These are phyloP conservation scores for Lichenothelia convexa DNA, from an alignment of 495 filamentous ascomycete species.

Conservation along the genomic window DNA sequence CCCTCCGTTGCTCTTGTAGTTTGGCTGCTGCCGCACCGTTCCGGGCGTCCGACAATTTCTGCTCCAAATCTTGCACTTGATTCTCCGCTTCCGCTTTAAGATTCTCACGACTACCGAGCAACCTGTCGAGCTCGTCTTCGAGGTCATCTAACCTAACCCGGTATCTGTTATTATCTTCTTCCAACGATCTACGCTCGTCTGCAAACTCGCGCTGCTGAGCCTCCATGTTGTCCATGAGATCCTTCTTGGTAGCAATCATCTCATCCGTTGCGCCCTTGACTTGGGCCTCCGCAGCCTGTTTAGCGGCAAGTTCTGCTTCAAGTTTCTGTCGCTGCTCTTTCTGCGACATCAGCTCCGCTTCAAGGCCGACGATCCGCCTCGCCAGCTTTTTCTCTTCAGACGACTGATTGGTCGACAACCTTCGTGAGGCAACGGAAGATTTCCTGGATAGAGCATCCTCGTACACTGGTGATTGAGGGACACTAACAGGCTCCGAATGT, in stretches of 20 bases:
- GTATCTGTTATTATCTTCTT: conserved; percentile 56
- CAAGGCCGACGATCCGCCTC: conserved; percentile 57
- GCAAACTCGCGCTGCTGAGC: conserved; percentile 76
- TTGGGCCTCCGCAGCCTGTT: conserved; percentile 40
- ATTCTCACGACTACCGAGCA: conserved; percentile 65
- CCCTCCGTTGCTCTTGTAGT: conserved; percentile 38
- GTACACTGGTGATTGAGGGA: conserved; percentile 13
- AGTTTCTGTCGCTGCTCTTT: conserved; percentile 33
- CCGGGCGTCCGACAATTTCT: conserved; percentile 45
- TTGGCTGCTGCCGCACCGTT: conserved; percentile 35
- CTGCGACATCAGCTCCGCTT: conserved; percentile 52
- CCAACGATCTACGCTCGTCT: conserved; percentile 61
- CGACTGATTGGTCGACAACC: conserved; percentile 47
- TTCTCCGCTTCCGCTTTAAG: conserved; percentile 52
- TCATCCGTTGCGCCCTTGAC: conserved; percentile 59
- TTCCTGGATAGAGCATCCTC: conserved; percentile 38
- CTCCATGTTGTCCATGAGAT: conserved; percentile 87
- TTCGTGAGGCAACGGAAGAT: conserved; percentile 46
- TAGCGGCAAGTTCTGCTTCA: conserved; percentile 38
- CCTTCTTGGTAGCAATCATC: conserved; percentile 76
- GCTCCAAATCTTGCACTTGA: conserved; percentile 45
- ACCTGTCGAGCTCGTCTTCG: conserved; percentile 75
- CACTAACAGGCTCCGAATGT: conserved; percentile 21
- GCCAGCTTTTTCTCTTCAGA: conserved; percentile 44
- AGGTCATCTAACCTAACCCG: conserved; percentile 64